phyloP scores from a whole-genome alignment of 2,329 filamentous ascomycete species.

The Microsporum canis region DNA sequence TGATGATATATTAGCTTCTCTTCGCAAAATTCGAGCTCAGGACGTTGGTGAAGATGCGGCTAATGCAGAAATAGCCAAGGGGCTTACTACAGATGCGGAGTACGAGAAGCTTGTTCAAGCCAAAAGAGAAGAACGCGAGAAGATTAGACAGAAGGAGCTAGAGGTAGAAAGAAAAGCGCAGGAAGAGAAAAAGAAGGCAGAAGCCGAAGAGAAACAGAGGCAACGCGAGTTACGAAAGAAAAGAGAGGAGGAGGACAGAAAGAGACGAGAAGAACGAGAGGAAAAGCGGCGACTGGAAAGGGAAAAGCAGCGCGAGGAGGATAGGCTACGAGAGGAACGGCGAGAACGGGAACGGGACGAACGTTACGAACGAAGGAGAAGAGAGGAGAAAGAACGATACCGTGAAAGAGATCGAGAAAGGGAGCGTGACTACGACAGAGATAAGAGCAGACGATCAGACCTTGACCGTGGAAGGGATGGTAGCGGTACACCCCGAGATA shows the following conservation, averaged over 20 bases:
- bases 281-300: conserved; percentile 40
- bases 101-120: conserved; percentile 45
- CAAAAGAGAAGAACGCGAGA: conserved; percentile 42
- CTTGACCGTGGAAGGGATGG: conserved; percentile 6
- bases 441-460: conserved; percentile 17
- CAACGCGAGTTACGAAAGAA: conserved; percentile 35
- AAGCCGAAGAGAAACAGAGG: conserved; percentile 33
- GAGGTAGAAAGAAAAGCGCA: conserved; percentile 42
- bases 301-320: conserved; percentile 42
- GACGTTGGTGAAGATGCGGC: conserved; percentile 50
- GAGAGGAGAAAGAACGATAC: conserved; percentile 37
- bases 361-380: conserved; percentile 33
- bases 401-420: conserved; percentile 28
- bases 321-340: conserved; percentile 43
- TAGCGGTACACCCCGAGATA: background rate
- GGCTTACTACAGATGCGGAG: conserved; percentile 50
- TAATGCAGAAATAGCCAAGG: conserved; percentile 42
- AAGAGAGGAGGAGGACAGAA: conserved; percentile 36
- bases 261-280: conserved; percentile 41
- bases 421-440: conserved; percentile 21
- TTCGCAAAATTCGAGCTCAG: conserved; percentile 46
- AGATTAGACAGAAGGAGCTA: conserved; percentile 39
- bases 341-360: conserved; percentile 41
- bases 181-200: conserved; percentile 35
- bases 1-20: conserved; percentile 41